Base-by-base conservation (phyloP, 352 stramenopile genomes). In the Globisporangium ultimum region DNA sequence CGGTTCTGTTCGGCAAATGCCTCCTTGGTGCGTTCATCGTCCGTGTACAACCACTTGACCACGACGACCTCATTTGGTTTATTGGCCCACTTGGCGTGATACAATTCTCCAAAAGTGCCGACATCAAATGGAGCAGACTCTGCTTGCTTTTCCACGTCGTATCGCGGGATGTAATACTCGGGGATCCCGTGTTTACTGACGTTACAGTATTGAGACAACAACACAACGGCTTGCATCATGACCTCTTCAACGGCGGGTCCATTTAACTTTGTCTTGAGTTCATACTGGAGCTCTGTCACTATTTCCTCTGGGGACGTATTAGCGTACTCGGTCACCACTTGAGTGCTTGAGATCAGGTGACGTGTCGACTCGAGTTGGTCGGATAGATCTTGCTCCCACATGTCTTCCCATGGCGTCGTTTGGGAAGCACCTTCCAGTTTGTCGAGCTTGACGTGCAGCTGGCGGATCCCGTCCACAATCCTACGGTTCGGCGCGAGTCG, bases 61-160 rank as follows among this genome's bases (percentile, higher is more conserved):
- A 82, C 79, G 60, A 80, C 64, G 13, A 80, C 66, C 20, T 75
- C 70, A 15, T 54, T 55, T 3, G 62, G 54, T 22, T 59, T 67
- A 32, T 70, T 66, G 12, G 49, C 47, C 70, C 70, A 82, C 38
- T 62, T 57, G 12, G 66, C 73, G 12, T 58, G 55, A 24, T 74
- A 62, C 40, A 75, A 64, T 1, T 60, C 65, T 7, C 69, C 69
- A 18, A 70, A 77, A 0, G 61, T 60, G 0, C 67, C 73, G 1
- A 45, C 46, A 36, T 65, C 61, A 47, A 81, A 36, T 36, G 28
- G 28, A 36, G 28, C 28, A 36, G 9, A 36, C 7, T 36, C 28
- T 8, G 28, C 9, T 66, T 14, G 18, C 18, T 14, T 62, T 18
- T 64, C 50, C 6, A 72, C 64, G 24, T 72, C 68, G 22, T 76